Evolutionary conservation across 768 basidiomycete genomes (phyloP).

Genomic region (Solioccasus polychromus): DNA sequence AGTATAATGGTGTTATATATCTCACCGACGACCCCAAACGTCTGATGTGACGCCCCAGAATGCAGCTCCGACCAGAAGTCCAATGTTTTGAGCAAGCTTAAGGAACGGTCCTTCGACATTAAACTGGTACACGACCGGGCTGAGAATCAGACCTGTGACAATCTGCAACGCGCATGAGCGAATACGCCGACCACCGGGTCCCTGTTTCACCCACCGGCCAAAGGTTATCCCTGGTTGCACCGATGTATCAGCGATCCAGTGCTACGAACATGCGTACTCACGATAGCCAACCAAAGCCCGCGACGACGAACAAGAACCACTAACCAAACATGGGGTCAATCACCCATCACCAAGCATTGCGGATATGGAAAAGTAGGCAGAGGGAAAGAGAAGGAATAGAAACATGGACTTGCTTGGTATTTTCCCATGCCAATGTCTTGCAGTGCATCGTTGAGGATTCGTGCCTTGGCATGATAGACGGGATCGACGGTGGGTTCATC

Average conservation of each 20-base stretch:
- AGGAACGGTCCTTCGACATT: conserved; percentile 57
- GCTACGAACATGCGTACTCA: conserved; percentile 33
- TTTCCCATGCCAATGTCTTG: conserved; percentile 72
- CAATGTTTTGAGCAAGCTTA: conserved; percentile 69
- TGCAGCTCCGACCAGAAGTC: conserved; percentile 64
- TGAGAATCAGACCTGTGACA: conserved; percentile 63
- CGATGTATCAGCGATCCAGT: neutral
- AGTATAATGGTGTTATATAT: neutral
- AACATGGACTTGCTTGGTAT: conserved; percentile 47
- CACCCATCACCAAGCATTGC: neutral
- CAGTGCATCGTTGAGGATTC: conserved; percentile 55
- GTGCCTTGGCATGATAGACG: conserved; percentile 56
- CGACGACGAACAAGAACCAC: conserved; percentile 63
- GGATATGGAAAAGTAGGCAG: neutral
- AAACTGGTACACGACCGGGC: conserved; percentile 66
- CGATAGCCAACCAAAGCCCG: conserved; percentile 78
- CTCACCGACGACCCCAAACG: conserved; percentile 66
- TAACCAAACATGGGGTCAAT: conserved; percentile 21
- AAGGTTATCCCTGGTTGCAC: conserved; percentile 53
- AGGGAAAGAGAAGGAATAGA: neutral
- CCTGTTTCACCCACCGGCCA: conserved; percentile 55
- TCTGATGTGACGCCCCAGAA: conserved; percentile 71
- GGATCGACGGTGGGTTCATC: conserved; percentile 43
- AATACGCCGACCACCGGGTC: neutral
- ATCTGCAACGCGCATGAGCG: conserved; percentile 36